Base-by-base conservation (phyloP, 805 yeast species). In the Lipomyces japonicus region DNA sequence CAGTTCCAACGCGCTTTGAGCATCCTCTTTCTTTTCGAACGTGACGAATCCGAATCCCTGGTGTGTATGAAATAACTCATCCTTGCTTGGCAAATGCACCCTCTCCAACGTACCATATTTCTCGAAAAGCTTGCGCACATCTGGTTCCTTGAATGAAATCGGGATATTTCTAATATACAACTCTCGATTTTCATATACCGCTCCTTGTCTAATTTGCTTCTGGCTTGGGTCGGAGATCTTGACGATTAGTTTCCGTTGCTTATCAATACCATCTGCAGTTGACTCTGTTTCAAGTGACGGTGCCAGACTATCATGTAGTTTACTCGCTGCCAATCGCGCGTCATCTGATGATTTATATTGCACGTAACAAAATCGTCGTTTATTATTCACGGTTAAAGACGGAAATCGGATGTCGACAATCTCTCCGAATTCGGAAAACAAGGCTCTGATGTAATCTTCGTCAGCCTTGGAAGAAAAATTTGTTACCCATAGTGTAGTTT, bases 351-450 rank as follows among this genome's bases (percentile, higher is more conserved):
- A 61, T 0, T 65, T 47, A 56, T 68, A 81, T 59, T 85, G 93
- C 14, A 84, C 72, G 61, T 86, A 87, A 55, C 91, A 85, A 62
- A 87, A 87, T 26, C 95, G 65, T 49, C 93, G 72, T 26, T 75
- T 74, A 3, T 77, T 63, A 58, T 78, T 77, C 41, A 68, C 73
- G 39, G 72, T 73, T 50, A 81, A 74, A 0, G 86, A 76, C 0
- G 95, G 95, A 30, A 85, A 70, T 44, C 95, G 68, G 0, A 82
- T 67, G 44, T 77, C 75, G 1, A 77, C 53, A 2, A 80, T 62
- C 1, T 66, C 53, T 0, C 81, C 80, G 36, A 60, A 61, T 2
- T 64, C 39, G 0, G 62, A 48, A 60, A 86, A 81, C 9, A 76
- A 19, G 0, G 60, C 53, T 14, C 60, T 58, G 0, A 87, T 44